These are phyloP conservation scores for Salicornia ramosissima DNA, from an alignment of 148 eudicot genomes.

Conservation along the genomic window DNA sequence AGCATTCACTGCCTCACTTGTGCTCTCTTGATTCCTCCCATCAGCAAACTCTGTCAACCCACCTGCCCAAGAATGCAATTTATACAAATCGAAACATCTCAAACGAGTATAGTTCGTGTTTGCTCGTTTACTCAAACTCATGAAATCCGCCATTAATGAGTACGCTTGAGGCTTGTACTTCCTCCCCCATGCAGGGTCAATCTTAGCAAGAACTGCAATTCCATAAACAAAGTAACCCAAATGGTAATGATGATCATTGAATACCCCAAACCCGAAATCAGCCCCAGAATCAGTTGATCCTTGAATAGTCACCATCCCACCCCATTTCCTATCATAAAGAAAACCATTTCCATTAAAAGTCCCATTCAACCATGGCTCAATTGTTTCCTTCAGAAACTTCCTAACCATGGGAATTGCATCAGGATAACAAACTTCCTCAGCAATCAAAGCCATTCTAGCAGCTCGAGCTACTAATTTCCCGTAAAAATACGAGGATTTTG, in stretches of 20 bases:
- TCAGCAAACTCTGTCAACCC: conserved; percentile 84
- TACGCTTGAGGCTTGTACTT: conserved; percentile 76
- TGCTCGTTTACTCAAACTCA: conserved; percentile 56
- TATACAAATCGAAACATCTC: conserved; percentile 87
- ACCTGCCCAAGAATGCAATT: conserved; percentile 93
- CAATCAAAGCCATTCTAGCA: conserved; percentile 86
- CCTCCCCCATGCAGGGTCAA: conserved; percentile 85
- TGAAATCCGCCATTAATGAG: conserved; percentile 71
- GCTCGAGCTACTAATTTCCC: conserved; percentile 85
- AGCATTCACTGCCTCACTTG: conserved; percentile 86
- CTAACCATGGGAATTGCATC: conserved; percentile 60
- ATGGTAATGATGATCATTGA: conserved; percentile 87
- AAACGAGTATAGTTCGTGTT: conserved; percentile 51
- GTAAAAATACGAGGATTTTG: conserved; percentile 73
- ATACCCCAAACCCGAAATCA: conserved; percentile 93
- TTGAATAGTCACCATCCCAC: conserved; percentile 78
- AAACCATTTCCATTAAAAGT: conserved; percentile 69
- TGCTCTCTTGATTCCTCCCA: conserved; percentile 86
- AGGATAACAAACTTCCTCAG: conserved; percentile 66
- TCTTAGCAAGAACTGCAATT: conserved; percentile 88
- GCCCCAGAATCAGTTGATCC: conserved; percentile 63
- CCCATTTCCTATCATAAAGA: conserved; percentile 79
- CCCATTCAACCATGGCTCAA: conserved; percentile 92
- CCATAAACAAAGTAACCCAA: conserved; percentile 78
- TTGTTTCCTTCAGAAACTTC: conserved; percentile 58